A percentile compares a stretch with the other conserved stretches of the same genome.
These are phyloP conservation scores for Fusarium subtropicale DNA, from an alignment of 2,329 filamentous ascomycete species.

Conservation along the genomic window DNA sequence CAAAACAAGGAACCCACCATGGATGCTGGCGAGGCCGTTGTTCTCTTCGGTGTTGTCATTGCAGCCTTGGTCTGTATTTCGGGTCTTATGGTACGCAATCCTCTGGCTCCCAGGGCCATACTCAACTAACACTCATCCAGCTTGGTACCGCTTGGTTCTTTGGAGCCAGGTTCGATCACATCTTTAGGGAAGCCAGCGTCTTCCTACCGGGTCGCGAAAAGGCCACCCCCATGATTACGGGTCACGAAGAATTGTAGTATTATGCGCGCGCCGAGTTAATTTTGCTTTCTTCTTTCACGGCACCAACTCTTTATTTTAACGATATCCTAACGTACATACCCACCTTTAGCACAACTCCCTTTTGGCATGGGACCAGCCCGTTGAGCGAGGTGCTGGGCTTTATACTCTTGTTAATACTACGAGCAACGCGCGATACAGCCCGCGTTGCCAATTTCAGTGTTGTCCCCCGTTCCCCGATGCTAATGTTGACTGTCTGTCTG, in stretches of 20 bases:
- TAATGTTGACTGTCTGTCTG: constrained; percentile 8
- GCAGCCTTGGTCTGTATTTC: constrained; percentile 78
- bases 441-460: constrained; percentile 32
- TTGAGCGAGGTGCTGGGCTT: constrained; percentile 27
- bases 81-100: constrained; percentile 77
- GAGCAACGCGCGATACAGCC: constrained; percentile 36
- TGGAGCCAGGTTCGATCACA: constrained; percentile 81
- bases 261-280: constrained; percentile 27
- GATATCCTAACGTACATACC: constrained; percentile 50
- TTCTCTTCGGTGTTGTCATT: constrained; percentile 75
- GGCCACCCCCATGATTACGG: constrained; percentile 45
- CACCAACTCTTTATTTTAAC: constrained; percentile 39
- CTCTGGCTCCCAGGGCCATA: neutral
- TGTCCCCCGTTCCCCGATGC: constrained; percentile 11
- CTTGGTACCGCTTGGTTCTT: constrained; percentile 80
- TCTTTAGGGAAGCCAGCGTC: constrained; percentile 46
- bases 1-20: constrained; percentile 58
- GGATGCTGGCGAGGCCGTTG: constrained; percentile 69
- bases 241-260: constrained; percentile 54
- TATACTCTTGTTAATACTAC: constrained; percentile 47
- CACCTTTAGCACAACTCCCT: constrained; percentile 29
- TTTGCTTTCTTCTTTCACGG: constrained; percentile 36
- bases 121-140: constrained; percentile 58
- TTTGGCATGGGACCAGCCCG: constrained; percentile 22
- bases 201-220: constrained; percentile 41